Evolutionary conservation across 768 basidiomycete genomes (phyloP).

Genomic region (Macrolepiota fuliginosa): DNA sequence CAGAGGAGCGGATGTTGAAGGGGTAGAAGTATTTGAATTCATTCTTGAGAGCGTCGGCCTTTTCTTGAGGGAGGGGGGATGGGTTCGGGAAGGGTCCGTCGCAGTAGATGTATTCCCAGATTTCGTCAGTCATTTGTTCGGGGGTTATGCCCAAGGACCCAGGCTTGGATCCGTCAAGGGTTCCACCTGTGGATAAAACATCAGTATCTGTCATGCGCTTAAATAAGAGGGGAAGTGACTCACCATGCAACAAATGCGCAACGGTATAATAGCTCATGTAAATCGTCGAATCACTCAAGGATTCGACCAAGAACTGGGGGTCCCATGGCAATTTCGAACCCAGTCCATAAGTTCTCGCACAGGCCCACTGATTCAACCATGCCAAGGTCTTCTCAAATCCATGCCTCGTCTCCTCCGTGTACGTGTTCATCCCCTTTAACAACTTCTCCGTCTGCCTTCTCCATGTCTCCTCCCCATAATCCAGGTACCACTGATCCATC

Average conservation of each 20-base stretch:
- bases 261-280: slow-evolving; percentile 99
- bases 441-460: slow-evolving; percentile 81
- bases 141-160: slow-evolving; percentile 85
- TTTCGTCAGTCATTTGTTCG: slow-evolving; percentile 95
- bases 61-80: slow-evolving; percentile 67
- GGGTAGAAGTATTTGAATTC: slow-evolving; percentile 98
- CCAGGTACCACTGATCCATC: slow-evolving; percentile 99
- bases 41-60: slow-evolving; percentile 81
- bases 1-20: slow-evolving; percentile 96
- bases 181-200: slow-evolving; percentile 42
- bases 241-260: slow-evolving; percentile 86
- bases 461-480: slow-evolving; percentile 94
- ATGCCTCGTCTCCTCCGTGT: slow-evolving; percentile 88
- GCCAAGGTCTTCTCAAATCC: slow-evolving; percentile 87
- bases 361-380: slow-evolving; percentile 99
- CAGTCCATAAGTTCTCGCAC: slow-evolving; percentile 95
- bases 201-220: neutral
- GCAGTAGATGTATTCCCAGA: slow-evolving; percentile 94
- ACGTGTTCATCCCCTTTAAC: slow-evolving; percentile 85
- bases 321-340: slow-evolving; percentile 98
- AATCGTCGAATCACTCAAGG: slow-evolving; percentile 94
- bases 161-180: slow-evolving; percentile 73
- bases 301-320: slow-evolving; percentile 93
- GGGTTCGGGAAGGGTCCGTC: slow-evolving; percentile 71
- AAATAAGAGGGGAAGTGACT: slow-evolving; percentile 19